Evolutionary conservation across 2,329 filamentous ascomycete genomes (phyloP).

Genomic region (Cordyceps pruinosa): DNA sequence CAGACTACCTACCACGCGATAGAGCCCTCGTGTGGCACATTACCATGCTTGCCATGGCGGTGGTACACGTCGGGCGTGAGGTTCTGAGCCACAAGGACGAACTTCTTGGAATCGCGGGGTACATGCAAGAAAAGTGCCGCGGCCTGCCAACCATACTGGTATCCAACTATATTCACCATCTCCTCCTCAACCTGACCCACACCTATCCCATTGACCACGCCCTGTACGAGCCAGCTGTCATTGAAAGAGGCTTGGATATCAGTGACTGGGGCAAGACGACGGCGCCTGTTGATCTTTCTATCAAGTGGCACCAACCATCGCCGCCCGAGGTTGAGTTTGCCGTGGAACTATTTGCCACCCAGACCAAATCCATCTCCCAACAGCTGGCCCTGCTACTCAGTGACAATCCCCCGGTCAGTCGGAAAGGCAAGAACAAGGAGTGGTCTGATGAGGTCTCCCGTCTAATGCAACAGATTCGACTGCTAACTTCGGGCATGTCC

Average conservation of each 20-base stretch:
- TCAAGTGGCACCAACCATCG: slow-evolving; percentile 85
- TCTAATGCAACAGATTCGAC: slow-evolving; percentile 76
- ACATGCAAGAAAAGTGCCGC: slow-evolving; percentile 94
- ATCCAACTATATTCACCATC: slow-evolving; percentile 95
- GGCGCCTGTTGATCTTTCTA: slow-evolving; percentile 66
- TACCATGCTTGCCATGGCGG: slow-evolving; percentile 95
- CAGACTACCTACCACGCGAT: slow-evolving; percentile 87
- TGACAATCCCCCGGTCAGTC: slow-evolving; percentile 72
- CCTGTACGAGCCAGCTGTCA: slow-evolving; percentile 73
- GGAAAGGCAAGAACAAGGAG: slow-evolving; percentile 93
- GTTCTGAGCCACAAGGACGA: slow-evolving; percentile 85
- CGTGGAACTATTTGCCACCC: slow-evolving; percentile 78
- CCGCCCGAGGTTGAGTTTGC: slow-evolving; percentile 80
- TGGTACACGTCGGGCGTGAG: slow-evolving; percentile 88
- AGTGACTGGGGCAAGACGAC: slow-evolving; percentile 80
- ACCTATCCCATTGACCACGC: slow-evolving; percentile 89
- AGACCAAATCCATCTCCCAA: slow-evolving; percentile 68
- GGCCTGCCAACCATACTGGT: slow-evolving; percentile 93
- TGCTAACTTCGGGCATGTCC: slow-evolving; percentile 87
- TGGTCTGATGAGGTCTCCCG: slow-evolving; percentile 97
- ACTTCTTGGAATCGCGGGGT: slow-evolving; percentile 82
- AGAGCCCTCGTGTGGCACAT: slow-evolving; percentile 93
- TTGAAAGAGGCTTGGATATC: slow-evolving; percentile 64
- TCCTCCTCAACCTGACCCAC: slow-evolving; percentile 87
- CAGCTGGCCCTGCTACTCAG: slow-evolving; percentile 75